These are phyloP conservation scores for Pholiota conissans DNA, from an alignment of 768 basidiomycete species.

Conservation along the genomic window DNA sequence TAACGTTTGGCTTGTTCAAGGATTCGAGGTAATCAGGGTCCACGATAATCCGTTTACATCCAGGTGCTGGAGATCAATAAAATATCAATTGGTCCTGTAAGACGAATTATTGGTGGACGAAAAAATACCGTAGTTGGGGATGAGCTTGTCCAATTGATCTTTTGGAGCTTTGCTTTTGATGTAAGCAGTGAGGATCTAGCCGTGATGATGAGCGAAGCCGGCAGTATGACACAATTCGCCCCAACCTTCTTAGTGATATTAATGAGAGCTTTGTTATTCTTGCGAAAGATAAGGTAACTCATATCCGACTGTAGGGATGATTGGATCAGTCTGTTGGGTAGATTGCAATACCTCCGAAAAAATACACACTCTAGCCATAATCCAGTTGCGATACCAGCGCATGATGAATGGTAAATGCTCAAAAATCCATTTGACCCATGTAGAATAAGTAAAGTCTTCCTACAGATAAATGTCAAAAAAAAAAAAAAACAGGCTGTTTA, in stretches of 20 bases:
- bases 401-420: constrained; percentile 50
- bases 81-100: too few relatives aligned
- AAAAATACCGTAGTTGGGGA: constrained; percentile 51
- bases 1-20: constrained; percentile 53
- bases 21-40: constrained; percentile 59
- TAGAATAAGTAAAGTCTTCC: constrained; percentile 41
- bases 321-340: neutral
- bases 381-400: constrained; percentile 44
- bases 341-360: neutral
- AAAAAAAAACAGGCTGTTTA: too few relatives aligned
- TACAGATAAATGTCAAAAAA: too few relatives aligned
- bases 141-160: constrained; percentile 44
- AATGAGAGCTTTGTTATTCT: constrained; percentile 34
- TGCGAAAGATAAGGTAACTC: constrained; percentile 37
- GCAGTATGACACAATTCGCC: neutral
- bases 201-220: neutral
- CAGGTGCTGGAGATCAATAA: constrained; percentile 39
- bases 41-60: constrained; percentile 64
- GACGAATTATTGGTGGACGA: too few relatives aligned
- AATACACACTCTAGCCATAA: constrained; percentile 46
- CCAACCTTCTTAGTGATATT: constrained; percentile 32
- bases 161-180: constrained; percentile 50
- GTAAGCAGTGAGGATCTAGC: constrained; percentile 42
- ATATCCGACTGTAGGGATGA: constrained; percentile 34
- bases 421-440: constrained; percentile 52